Base-by-base conservation (phyloP, 192 early-diverging fungal genomes). In the Podila verticillata region DNA sequence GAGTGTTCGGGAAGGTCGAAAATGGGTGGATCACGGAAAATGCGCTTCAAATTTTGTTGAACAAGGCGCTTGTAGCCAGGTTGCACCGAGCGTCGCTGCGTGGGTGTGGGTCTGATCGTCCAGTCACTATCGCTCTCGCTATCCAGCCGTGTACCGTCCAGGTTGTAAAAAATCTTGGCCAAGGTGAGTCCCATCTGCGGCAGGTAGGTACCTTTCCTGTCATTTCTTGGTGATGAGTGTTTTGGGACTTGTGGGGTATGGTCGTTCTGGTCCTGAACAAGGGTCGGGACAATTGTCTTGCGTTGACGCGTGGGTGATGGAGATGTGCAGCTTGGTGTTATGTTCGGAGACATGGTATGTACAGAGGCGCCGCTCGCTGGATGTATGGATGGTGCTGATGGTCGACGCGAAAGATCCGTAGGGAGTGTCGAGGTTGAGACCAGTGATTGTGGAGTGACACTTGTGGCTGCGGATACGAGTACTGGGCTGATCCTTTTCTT, bases 31-130 rank as follows among this genome's bases (percentile, higher is more conserved):
- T 51, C 34, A 6, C 70, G 35, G 15, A 80, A 54, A 19, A 80
- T 63, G 4, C 77, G 77, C 20, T 51, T 63, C 61, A 80, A 28
- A 35, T 80, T 72, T 44, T 29, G 22, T 24, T 80, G 77, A 6
- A 80, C 59, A 24, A 68, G 7, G 4, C 57, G 1, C 24, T 22
- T 57, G 22, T 72, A 32, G 7, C 51, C 51, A 2, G 4, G 6
- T n/a, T 28, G 24, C 8, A 26, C 35, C 36, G 61, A 36, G 0
- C 29, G 56, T 28, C 24, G 32, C 31, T 29, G n/a, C 34, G 8
- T 20, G 15, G 28, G 31, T 15, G 69, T 30, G 2, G 31, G n/a
- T 5, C 28, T 15, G 20, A 68, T 39, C 1, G 48, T 32, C 77
- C 77, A 80, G 17, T 68, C 77, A 0, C 51, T 56, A 22, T 65